These are phyloP conservation scores for Nakataea oryzae DNA, from an alignment of 2,329 filamentous ascomycete species.

Conservation along the genomic window DNA sequence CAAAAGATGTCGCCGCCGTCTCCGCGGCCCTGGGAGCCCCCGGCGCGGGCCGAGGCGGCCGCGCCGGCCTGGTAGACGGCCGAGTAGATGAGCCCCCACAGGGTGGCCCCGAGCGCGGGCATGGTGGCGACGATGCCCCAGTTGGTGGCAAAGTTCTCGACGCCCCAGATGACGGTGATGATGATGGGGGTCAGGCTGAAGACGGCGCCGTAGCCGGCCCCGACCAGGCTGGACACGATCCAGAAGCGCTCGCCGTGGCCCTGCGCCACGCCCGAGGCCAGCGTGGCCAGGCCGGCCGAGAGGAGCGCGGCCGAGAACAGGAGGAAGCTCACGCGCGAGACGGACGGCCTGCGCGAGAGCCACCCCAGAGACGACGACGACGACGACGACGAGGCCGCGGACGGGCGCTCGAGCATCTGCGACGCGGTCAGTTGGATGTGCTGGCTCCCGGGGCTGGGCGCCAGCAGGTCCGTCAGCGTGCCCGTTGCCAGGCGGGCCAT, in stretches of 20 bases:
- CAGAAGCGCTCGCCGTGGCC: slow-evolving; percentile 72
- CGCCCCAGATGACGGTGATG: slow-evolving; percentile 94
- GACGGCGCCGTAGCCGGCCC: slow-evolving; percentile 84
- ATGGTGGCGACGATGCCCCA: slow-evolving; percentile 93
- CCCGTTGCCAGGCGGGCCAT: slow-evolving; percentile 84
- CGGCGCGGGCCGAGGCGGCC: not conserved
- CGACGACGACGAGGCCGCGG: slow-evolving; percentile 8
- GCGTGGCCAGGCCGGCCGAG: slow-evolving; percentile 63
- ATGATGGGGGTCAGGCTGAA: slow-evolving; percentile 88
- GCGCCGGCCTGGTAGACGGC: slow-evolving; percentile 60
- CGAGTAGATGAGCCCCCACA: slow-evolving; percentile 89
- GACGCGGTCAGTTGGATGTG: slow-evolving; percentile 35
- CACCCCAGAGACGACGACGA: slow-evolving; percentile 8
- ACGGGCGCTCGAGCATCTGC: not conserved
- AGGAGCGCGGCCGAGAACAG: slow-evolving; percentile 65
- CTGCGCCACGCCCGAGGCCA: slow-evolving; percentile 68
- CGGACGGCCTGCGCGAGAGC: slow-evolving; percentile 33
- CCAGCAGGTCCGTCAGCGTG: slow-evolving; percentile 78
- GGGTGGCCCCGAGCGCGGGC: slow-evolving; percentile 74
- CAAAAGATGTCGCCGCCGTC: slow-evolving; percentile 50
- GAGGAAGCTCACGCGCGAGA: slow-evolving; percentile 75
- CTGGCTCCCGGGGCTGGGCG: slow-evolving; percentile 52
- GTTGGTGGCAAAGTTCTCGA: slow-evolving; percentile 97
- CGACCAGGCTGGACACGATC: slow-evolving; percentile 73
- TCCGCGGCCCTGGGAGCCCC: slow-evolving; percentile 38